These are phyloP conservation scores for Chamaenerion angustifolium DNA, from an alignment of 345 rosid species.

Conservation along the genomic window DNA sequence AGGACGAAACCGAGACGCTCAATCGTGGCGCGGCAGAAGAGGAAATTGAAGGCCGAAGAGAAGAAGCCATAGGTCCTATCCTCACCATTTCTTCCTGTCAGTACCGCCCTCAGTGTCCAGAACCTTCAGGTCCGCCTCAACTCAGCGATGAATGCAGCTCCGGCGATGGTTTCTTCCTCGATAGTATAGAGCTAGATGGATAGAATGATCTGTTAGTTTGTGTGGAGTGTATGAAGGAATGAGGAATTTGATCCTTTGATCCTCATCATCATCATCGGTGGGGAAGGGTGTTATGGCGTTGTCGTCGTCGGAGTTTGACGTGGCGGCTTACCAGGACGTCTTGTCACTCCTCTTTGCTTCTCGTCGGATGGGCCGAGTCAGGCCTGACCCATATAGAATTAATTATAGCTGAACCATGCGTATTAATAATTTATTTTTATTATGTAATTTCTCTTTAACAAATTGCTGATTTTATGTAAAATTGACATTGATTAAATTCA, in stretches of 20 bases:
- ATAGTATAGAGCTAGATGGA: neutral
- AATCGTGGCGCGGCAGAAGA: conserved; percentile 26
- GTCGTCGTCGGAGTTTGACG: too few species aligned
- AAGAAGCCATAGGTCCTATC: conserved; percentile 68
- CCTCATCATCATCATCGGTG: conserved; percentile 7
- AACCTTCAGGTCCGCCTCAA: neutral
- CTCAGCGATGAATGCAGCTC: neutral
- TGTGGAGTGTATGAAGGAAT: neutral
- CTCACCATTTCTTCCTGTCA: conserved; percentile 31
- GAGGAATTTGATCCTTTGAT: conserved; percentile 21
- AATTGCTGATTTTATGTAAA: too few species aligned
- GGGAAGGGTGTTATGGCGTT: too few species aligned
- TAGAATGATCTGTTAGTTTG: neutral
- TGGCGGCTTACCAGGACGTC: too few species aligned
- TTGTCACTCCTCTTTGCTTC: too few species aligned
- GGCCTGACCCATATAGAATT: too few species aligned
- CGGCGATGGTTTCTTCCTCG: neutral
- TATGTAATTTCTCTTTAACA: too few species aligned
- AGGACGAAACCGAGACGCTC: conserved; percentile 18
- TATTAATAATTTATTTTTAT: too few species aligned
- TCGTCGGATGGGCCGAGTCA: too few species aligned
- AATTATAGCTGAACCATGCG: too few species aligned
- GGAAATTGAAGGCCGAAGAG: conserved; percentile 58
- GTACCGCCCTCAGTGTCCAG: neutral
- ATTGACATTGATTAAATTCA: too few species aligned